Conservation (phyloP, 1,284 basidiomycete genomes). For the Ustilago lituana region DNA sequence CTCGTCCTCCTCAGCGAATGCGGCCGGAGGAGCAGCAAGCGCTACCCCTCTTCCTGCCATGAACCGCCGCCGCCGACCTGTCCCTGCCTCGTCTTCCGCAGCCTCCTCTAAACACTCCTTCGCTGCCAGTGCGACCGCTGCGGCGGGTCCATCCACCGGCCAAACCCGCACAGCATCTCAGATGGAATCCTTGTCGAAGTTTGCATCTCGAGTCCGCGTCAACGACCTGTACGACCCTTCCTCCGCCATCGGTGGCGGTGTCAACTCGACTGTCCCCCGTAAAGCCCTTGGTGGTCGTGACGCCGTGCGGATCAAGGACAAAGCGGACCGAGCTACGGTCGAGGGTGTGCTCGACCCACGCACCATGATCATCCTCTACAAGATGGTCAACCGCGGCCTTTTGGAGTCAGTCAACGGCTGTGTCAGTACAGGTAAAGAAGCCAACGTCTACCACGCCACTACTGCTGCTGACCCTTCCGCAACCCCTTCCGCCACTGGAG, state of each 20-base stretch:
- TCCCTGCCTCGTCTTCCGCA: not conserved
- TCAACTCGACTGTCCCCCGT: conserved; percentile 59
- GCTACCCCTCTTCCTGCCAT: conserved; percentile 47
- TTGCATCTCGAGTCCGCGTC: conserved; percentile 57
- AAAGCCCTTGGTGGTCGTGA: conserved; percentile 56
- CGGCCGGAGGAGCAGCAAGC: not conserved
- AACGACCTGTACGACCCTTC: conserved; percentile 62
- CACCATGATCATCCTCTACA: conserved; percentile 65
- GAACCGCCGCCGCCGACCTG: conserved; percentile 41
- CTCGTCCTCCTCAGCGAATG: conserved; percentile 9
- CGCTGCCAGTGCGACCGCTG: not conserved
- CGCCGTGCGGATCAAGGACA: conserved; percentile 60
- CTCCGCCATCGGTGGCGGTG: conserved; percentile 56
- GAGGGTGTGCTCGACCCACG: conserved; percentile 66
- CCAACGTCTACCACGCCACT: conserved; percentile 65
- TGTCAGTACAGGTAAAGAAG: conserved; percentile 65
- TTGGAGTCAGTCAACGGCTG: conserved; percentile 61
- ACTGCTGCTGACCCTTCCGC: conserved; percentile 28
- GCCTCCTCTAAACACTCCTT: conserved; percentile 1
- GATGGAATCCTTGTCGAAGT: conserved; percentile 57
- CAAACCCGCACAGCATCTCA: conserved; percentile 54
- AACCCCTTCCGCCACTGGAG: not conserved
- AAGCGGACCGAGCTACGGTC: conserved; percentile 65
- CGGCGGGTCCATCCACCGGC: conserved; percentile 19
- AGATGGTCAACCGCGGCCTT: conserved; percentile 62